Evolutionary conservation across 1,139 yeast genomes (phyloP), one percentile per base, ranked within the genome.

Genomic region (Hemisphaericaspora lyxosophila): DNA sequence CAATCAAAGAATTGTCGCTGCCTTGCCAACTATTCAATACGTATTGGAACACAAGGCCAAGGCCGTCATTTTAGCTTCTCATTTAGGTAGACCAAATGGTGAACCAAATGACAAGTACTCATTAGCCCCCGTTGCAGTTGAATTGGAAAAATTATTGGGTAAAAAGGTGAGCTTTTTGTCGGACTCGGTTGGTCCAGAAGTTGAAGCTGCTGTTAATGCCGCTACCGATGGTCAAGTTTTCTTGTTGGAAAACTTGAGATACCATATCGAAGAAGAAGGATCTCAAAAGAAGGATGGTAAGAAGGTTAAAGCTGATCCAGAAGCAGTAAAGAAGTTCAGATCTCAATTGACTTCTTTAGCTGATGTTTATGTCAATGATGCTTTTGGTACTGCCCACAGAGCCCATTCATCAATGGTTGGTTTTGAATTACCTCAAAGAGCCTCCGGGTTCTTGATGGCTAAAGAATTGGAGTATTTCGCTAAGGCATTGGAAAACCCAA

Each of bases 401-500:
- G 97, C 97, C 48, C 97, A 90, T 76, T 88, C 97, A 38, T 90
- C 97, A 35, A 89, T 92, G 88, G 97, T 92, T 59, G 97, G 97
- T 58, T 74, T 90, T 53, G 88, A 90, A 56, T 78, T 88, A 55
- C 90, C 92, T 45, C 88, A 87, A 73, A 85, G 88, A 72, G 97
- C 97, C 55, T 84, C 96, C 48, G 97, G 97, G 64, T 90, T 88
- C 92, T 78, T 90, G 59, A 85, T 90, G 87, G 84, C 90, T 62
- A 90, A 92, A 80, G 97, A 90, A 73, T 83, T 90, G 67, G 85
- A 82, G 60, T 90, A 85, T 81, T 90, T 90, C 64, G 95, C 97
- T 56, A 90, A 89, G 80, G 97, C 97, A 49, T 80, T 90, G 63
- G 97, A 90, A 78, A 81, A 84, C 80, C 97, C 97, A 59, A 83